Percentiles rank a stretch among this genome's conserved stretches.
Evolutionary conservation across 2,329 filamentous ascomycete species (phyloP).

Genomic region (Fusarium mexicanum): DNA sequence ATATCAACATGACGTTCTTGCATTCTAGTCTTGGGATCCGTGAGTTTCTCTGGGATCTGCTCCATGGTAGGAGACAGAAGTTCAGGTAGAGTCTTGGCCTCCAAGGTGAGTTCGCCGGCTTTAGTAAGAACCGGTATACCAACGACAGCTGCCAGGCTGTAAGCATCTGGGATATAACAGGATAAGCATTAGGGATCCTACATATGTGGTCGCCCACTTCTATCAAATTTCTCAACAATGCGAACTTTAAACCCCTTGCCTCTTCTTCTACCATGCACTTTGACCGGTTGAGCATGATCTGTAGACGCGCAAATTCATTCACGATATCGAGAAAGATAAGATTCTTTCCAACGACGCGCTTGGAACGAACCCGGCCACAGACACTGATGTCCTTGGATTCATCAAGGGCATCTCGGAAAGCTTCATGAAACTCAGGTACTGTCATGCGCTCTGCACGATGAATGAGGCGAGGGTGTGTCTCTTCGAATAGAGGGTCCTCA

Average conservation of each 20-base stretch:
- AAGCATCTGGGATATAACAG: conserved; percentile 33
- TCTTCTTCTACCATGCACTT: conserved; percentile 52
- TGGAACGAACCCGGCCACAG: conserved; percentile 75
- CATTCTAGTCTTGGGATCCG: conserved; percentile 76
- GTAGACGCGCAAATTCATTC: conserved; percentile 76
- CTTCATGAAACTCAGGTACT: conserved; percentile 49
- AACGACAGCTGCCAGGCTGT: conserved; percentile 65
- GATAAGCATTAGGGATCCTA: conserved; percentile 58
- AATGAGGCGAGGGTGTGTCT: conserved; percentile 50
- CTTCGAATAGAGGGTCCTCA: conserved; percentile 48
- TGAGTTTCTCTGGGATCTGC: conserved; percentile 76
- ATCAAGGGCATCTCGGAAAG: conserved; percentile 41
- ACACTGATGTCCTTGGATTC: conserved; percentile 45
- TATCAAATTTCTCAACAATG: conserved; percentile 70
- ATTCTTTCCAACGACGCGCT: conserved; percentile 77
- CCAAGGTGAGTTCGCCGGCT: conserved; percentile 80
- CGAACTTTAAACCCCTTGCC: conserved; percentile 58
- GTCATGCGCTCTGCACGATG: conserved; percentile 42
- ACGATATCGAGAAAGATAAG: conserved; percentile 86
- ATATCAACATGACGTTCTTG: conserved; percentile 87
- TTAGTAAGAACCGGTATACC: conserved; percentile 76
- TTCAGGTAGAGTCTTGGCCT: conserved; percentile 72
- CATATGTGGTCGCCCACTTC: conserved; percentile 86
- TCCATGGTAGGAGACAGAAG: conserved; percentile 83
- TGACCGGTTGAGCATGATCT: conserved; percentile 78